Base-by-base conservation (phyloP, 2,329 filamentous ascomycete genomes). In the Gaeumannomyces tritici region DNA sequence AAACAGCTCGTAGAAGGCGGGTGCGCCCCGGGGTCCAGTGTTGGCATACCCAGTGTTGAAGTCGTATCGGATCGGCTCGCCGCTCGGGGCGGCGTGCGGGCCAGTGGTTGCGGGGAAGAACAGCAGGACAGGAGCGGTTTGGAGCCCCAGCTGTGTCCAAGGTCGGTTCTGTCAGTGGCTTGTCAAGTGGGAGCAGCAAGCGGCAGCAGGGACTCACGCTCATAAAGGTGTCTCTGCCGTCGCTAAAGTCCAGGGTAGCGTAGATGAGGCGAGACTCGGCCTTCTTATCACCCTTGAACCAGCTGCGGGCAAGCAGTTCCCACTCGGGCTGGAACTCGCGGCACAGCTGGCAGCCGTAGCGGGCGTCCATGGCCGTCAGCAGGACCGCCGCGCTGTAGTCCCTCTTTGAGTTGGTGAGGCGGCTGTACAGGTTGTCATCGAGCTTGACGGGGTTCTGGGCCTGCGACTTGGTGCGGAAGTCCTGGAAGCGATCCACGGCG, bases 261-360 rank as follows among this genome's bases (percentile, higher is more conserved):
- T 93, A 96, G 57, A 98, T 74, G 66, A 96, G 70, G 65, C 88
- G 83, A 31, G 87, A 89, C 67, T 90, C 82, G 61, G 81, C 88
- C 64, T 84, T 79, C 78, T 89, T 91, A 75, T 96, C 90, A 9
- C 90, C 92, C 74, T 89, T 91, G 65, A 82, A 81, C 95, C 95
- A 99, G 76, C 90, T 95, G 75, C 86, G 90, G 62, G 85, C 85
- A 62, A 99, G 77, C 62, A 98, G 75, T 62, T 96, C 90, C 89
- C 92, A 99, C 76, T 99, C 95, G 1, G 93, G 89, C 74, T 96
- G 90, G 74, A 99, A 96, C 61, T 96, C 91, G 61, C 86, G 84
- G 75, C 95, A 99, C 59, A 98, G 80, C 67, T 87, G 80, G 74
- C 95, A 99, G 64, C 89, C 90, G 72, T 90, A 97, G 63, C 91